Evolutionary conservation across 2,329 filamentous ascomycete species (phyloP).

Genomic region (Chaetomiaceae sp.): DNA sequence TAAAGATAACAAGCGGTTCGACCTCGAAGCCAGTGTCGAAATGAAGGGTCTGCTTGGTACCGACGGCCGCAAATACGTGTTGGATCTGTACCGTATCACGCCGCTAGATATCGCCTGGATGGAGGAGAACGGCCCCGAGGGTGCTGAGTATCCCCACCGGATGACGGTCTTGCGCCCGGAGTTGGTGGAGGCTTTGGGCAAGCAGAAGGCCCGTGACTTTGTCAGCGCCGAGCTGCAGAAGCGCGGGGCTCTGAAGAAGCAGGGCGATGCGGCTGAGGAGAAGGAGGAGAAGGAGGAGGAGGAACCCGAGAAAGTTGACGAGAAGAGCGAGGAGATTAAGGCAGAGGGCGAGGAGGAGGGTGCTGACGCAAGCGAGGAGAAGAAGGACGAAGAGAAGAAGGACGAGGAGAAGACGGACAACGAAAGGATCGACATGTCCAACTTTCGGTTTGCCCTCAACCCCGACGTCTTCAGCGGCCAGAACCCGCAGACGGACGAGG

Average conservation of each 20-base stretch:
- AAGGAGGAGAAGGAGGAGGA: constrained; percentile 15
- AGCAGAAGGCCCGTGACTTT: constrained; percentile 83
- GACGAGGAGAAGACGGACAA: constrained; percentile 43
- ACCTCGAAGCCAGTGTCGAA: constrained; percentile 92
- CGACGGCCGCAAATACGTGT: constrained; percentile 93
- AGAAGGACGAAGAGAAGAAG: constrained; percentile 31
- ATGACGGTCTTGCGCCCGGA: constrained; percentile 94
- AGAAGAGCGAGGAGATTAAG: constrained; percentile 25
- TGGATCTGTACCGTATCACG: constrained; percentile 92
- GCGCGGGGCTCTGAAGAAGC: constrained; percentile 44
- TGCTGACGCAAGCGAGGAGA: constrained; percentile 32
- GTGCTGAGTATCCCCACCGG: constrained; percentile 75
- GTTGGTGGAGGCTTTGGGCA: constrained; percentile 80
- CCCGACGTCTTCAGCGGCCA: constrained; percentile 95
- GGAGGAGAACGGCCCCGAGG: constrained; percentile 61
- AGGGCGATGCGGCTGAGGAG: constrained; percentile 22
- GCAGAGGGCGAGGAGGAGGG: constrained; percentile 28
- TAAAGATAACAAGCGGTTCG: constrained; percentile 85
- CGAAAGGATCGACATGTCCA: constrained; percentile 77
- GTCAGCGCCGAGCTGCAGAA: constrained; percentile 72
- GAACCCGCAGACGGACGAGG: constrained; percentile 79
- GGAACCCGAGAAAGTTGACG: constrained; percentile 34
- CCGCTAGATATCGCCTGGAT: constrained; percentile 89
- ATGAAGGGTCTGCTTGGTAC: constrained; percentile 97
- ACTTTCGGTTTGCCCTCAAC: constrained; percentile 85